phyloP scores from a whole-genome alignment of 768 basidiomycete genomes.

The Tylopilus sp. region DNA sequence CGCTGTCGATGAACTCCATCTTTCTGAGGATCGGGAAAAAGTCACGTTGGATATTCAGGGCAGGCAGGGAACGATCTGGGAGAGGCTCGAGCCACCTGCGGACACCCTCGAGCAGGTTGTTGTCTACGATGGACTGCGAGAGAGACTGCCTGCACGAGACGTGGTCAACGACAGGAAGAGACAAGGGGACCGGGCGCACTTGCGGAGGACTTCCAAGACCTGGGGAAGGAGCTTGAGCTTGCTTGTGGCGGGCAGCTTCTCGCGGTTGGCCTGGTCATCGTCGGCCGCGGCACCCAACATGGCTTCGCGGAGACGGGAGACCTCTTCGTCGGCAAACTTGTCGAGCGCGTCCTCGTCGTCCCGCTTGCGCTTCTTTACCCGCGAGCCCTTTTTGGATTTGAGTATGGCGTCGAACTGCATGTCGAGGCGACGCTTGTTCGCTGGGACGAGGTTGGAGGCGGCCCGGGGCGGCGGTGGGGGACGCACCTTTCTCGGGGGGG shows the following conservation, averaged over 20 bases:
- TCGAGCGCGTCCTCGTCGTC: conserved; percentile 83
- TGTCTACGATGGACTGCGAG: conserved; percentile 91
- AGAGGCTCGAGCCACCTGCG: conserved; percentile 92
- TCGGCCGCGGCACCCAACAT: conserved; percentile 87
- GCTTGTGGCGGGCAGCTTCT: conserved; percentile 75
- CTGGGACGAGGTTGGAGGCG: conserved; percentile 37
- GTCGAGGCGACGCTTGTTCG: conserved; percentile 72
- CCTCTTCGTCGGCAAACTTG: conserved; percentile 85
- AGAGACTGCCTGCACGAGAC: conserved; percentile 61
- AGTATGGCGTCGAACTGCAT: conserved; percentile 85
- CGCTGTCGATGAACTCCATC: conserved; percentile 90
- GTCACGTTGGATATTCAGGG: conserved; percentile 92
- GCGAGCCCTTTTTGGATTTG: conserved; percentile 68
- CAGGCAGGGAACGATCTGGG: conserved; percentile 87
- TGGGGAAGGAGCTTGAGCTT: conserved; percentile 86
- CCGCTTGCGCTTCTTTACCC: conserved; percentile 68
- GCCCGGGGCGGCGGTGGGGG: background rate
- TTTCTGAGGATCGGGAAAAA: conserved; percentile 80
- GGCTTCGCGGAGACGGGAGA: conserved; percentile 79
- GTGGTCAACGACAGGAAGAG: background rate
- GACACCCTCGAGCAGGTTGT: conserved; percentile 89
- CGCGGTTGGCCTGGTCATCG: conserved; percentile 76
- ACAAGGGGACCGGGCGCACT: conserved; percentile 48
- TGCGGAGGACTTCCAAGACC: conserved; percentile 90
- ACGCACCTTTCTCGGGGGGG: conserved; percentile 74